Base-by-base conservation (phyloP, 768 basidiomycete species). In the Russula lepida region DNA sequence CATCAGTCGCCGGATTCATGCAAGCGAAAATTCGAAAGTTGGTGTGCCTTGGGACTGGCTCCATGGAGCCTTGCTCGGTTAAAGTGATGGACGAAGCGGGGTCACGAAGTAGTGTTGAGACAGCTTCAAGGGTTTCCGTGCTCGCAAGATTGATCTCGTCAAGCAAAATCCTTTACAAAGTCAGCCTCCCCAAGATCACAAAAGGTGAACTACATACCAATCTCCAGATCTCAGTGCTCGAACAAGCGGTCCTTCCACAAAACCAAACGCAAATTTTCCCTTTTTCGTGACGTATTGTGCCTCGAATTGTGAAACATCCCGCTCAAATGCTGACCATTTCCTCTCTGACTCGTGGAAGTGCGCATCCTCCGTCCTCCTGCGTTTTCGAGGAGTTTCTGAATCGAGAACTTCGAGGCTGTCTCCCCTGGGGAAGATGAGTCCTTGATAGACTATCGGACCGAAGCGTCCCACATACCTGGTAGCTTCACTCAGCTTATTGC, bases 1-100 rank as follows among this genome's bases (percentile, higher is more conserved):
- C 89, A 68, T 99, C 97, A 4, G 95, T 99, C 0, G 97, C 97
- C 5, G 97, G 97, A 70, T 99, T 99, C 97, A 99, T 99, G 71
- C 97, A 99, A 4, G 94, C 94, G 69, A 98, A 98, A 5, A 98
- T 79, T 21, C 95, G 89, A 76, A 99, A 99, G 68, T 95, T 88
- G 19, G 92, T 85, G 71, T 99, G 97, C 0, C 97, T 88, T 52
- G 87, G 86, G 30, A 98, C 80, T 1, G 90, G 88, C 67, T 94
- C 91, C 56, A 98, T 74, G 11, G 92, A 88, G 0, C 95, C 95
- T 70, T 94, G 85, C 70, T 98, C 97, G 0, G 93, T 93, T 59
- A 99, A 76, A 0, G 93, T 91, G 66, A 99, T 87, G 1, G 95
- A 98, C 0, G 92, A 84, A 8, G 82, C 84, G 1, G 92, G 82